Evolutionary conservation across 306 rosid genomes (phyloP).

Genomic region (Cicer bijugum): DNA sequence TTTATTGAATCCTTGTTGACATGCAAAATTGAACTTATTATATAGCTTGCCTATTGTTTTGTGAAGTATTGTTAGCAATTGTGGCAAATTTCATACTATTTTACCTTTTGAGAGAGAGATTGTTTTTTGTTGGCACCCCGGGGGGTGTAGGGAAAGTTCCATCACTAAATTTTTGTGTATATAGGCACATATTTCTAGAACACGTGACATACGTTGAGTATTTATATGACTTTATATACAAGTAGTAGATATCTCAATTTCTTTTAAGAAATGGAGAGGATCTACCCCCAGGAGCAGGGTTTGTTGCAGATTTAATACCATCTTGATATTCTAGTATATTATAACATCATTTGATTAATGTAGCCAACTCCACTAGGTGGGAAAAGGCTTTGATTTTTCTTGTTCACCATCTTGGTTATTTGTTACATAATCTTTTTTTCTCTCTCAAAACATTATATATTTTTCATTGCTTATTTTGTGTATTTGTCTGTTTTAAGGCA

Average conservation of each 20-base stretch:
- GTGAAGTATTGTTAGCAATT: background rate
- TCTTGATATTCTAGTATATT: conserved; percentile 16
- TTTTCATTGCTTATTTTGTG: conserved; percentile 21
- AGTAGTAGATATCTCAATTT: too few relatives aligned
- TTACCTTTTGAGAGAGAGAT: background rate
- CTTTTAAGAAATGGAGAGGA: too few relatives aligned
- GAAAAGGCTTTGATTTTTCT: background rate
- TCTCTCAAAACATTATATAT: conserved; percentile 1
- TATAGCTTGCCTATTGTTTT: conserved; percentile 12
- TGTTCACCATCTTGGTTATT: conserved; percentile 34
- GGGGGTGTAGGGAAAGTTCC: background rate
- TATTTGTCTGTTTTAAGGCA: conserved; percentile 50
- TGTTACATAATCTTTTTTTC: background rate
- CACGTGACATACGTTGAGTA: too few relatives aligned
- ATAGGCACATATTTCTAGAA: too few relatives aligned
- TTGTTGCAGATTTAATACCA: conserved; percentile 12
- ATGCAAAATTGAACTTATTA: conserved; percentile 16
- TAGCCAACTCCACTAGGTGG: background rate
- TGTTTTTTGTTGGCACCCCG: background rate
- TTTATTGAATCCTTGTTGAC: conserved; percentile 28
- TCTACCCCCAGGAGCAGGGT: background rate
- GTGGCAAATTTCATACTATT: background rate
- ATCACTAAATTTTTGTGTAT: too few relatives aligned
- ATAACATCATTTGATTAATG: background rate
- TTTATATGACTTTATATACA: too few relatives aligned